phyloP scores from a whole-genome alignment of 306 rosid species.

The Medicago ruthenica region DNA sequence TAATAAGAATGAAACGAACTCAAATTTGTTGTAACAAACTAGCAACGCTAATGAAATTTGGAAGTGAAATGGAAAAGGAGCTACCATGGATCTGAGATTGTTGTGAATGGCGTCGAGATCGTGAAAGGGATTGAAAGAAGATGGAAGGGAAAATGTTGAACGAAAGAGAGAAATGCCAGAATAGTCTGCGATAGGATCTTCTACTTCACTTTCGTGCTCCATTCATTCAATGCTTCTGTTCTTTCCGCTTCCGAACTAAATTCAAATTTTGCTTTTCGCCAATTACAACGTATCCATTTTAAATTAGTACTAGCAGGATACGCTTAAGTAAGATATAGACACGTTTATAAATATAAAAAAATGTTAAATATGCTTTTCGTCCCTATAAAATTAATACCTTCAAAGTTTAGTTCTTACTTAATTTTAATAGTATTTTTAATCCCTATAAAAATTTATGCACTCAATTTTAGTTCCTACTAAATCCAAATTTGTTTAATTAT shows the following conservation, averaged over 20 bases:
- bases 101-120: conserved; percentile 59
- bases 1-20: background rate
- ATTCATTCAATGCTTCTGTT: conserved; percentile 33
- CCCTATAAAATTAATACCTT: too few species aligned
- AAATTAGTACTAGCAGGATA: too few species aligned
- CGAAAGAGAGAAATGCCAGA: conserved; percentile 68
- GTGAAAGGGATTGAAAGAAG: conserved; percentile 44
- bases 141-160: background rate
- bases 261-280: conserved; percentile 9
- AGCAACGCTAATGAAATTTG: too few species aligned
- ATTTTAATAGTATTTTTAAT: too few species aligned
- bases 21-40: background rate
- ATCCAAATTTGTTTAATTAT: too few species aligned
- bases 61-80: background rate
- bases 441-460: too few species aligned
- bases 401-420: too few species aligned
- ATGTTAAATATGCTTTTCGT: too few species aligned
- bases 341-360: too few species aligned
- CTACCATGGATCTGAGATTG: conserved; percentile 70
- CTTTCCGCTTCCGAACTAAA: background rate
- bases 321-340: too few species aligned
- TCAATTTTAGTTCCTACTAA: too few species aligned
- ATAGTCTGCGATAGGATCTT: conserved; percentile 64
- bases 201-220: conserved; percentile 41
- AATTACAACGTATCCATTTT: too few species aligned